phyloP scores from a whole-genome alignment of 441 rosid species.

The Populus trichocarpa region DNA sequence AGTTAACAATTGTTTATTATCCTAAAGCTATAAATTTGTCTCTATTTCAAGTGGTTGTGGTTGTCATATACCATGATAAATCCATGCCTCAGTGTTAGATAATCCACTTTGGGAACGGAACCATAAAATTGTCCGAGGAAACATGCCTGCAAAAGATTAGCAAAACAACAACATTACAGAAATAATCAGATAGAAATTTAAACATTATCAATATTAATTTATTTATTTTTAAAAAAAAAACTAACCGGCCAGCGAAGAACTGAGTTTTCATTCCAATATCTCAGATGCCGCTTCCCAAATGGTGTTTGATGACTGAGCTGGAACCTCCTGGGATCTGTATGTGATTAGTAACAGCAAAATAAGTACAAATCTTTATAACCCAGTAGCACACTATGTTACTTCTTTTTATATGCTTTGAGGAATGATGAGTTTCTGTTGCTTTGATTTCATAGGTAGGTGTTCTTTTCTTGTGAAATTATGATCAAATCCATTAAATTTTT shows the following conservation, averaged over 20 bases:
- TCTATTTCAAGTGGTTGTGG: background rate
- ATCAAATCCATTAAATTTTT: no score
- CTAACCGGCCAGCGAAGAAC: slow-evolving; percentile 50
- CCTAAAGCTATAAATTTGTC: background rate
- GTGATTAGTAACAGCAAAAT: background rate
- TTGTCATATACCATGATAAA: slow-evolving; percentile 48
- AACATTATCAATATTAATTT: background rate
- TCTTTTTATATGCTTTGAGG: no score
- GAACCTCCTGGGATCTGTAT: slow-evolving; percentile 50
- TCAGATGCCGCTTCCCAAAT: slow-evolving; percentile 48
- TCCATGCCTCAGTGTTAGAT: slow-evolving; percentile 66
- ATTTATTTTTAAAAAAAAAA: background rate
- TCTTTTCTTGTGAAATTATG: background rate
- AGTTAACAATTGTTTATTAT: background rate
- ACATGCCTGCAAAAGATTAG: slow-evolving; percentile 30
- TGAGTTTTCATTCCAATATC: slow-evolving; percentile 36
- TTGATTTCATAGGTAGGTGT: no score
- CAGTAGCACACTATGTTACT: no score
- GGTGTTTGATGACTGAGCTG: slow-evolving; percentile 51
- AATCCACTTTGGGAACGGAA: slow-evolving; percentile 62
- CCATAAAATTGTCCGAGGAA: slow-evolving; percentile 58
- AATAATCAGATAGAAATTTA: background rate
- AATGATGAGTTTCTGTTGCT: no score
- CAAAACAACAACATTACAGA: background rate
- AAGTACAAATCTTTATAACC: background rate